Conservation (phyloP, 2,329 filamentous ascomycete genomes). For the Lithohypha guttulata region DNA sequence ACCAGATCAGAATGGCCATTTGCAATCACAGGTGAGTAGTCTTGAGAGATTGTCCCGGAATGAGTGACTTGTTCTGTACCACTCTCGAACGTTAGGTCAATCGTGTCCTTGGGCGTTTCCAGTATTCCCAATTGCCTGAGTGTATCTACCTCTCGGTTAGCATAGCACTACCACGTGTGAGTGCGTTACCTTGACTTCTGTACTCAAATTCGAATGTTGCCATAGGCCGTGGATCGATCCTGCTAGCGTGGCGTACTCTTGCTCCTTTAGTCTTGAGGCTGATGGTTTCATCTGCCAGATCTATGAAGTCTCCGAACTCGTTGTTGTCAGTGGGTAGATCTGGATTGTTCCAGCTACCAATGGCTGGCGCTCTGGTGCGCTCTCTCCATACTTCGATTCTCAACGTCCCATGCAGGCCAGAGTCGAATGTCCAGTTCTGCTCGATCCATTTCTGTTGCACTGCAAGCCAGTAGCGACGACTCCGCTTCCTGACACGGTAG, state of each 20-base stretch:
- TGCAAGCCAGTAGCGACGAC: constrained; percentile 1
- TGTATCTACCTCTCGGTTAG: too few relatives aligned
- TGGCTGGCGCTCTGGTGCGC: neutral
- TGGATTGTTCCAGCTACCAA: constrained; percentile 3
- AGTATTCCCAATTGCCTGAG: neutral
- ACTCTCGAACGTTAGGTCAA: too few relatives aligned
- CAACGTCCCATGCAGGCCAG: constrained; percentile 5
- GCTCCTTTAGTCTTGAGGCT: neutral
- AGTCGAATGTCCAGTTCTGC: constrained; percentile 1
- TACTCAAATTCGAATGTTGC: constrained; percentile 10
- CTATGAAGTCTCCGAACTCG: neutral
- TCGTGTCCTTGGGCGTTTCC: neutral
- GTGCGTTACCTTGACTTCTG: constrained; percentile 7
- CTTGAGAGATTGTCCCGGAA: too few relatives aligned
- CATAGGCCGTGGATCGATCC: constrained; percentile 5
- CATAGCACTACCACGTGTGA: too few relatives aligned
- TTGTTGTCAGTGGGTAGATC: neutral
- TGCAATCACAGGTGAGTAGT: too few relatives aligned
- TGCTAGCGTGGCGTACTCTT: constrained; percentile 3
- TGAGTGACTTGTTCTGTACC: too few relatives aligned
- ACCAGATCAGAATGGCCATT: too few relatives aligned
- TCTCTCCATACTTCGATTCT: constrained; percentile 8
- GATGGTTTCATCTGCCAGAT: neutral
- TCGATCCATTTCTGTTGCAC: constrained; percentile 1
- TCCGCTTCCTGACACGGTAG: constrained; percentile 5